Evolutionary conservation across 108 stramenopile species (phyloP).

Genomic region (Cyclotella distinguenda): DNA sequence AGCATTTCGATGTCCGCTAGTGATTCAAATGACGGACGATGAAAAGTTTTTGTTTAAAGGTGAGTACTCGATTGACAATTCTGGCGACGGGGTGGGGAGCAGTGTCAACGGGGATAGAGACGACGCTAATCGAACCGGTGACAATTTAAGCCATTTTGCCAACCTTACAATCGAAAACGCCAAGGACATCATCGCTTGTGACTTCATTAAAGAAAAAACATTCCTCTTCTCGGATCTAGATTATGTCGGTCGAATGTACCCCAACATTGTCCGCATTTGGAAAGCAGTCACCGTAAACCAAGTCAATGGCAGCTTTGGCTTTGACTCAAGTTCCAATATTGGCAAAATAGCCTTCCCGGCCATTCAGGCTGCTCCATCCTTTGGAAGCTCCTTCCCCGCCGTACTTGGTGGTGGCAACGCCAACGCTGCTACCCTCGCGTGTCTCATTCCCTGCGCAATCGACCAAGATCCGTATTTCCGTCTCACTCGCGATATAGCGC

Average conservation of each 20-base stretch:
- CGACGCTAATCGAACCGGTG: constrained; percentile 51
- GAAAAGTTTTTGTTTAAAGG: constrained; percentile 99
- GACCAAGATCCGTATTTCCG: constrained; percentile 99
- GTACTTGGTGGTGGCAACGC: constrained; percentile 52
- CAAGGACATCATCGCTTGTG: constrained; percentile 98
- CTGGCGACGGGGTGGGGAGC: constrained; percentile 3
- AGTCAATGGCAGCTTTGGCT: constrained; percentile 96
- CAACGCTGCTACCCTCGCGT: constrained; percentile 60
- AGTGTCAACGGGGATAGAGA: background rate
- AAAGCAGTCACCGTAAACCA: constrained; percentile 94
- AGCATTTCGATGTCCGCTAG: constrained; percentile 95
- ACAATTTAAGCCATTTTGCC: constrained; percentile 89
- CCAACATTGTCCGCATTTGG: constrained; percentile 95
- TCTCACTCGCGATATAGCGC: constrained; percentile 97
- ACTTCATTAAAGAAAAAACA: constrained; percentile 90
- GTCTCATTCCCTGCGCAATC: constrained; percentile 98
- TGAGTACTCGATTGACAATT: constrained; percentile 62
- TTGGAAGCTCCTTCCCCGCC: constrained; percentile 87
- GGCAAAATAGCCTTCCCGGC: constrained; percentile 95
- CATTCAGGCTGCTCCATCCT: constrained; percentile 96
- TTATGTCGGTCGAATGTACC: constrained; percentile 97
- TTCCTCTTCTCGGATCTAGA: constrained; percentile 94
- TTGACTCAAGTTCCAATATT: constrained; percentile 88
- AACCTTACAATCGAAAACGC: constrained; percentile 95
- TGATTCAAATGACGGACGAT: constrained; percentile 99